Percentiles rank a stretch among this genome's conserved stretches.
These are phyloP conservation scores for Pinus tabuliformis DNA, from an alignment of 75 land plant species.

Conservation along the genomic window DNA sequence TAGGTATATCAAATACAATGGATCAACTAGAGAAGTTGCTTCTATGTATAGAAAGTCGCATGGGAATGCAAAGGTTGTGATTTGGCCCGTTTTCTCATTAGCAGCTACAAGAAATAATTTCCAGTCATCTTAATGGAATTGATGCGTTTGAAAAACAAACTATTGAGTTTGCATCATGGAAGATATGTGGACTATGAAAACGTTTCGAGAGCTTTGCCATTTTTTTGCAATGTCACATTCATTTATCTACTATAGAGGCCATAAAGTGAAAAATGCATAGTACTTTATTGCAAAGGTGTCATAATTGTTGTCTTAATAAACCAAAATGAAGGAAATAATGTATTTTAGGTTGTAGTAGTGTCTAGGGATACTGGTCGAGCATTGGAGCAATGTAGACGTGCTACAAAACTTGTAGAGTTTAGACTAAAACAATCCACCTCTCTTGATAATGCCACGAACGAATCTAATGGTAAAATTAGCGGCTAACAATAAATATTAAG, in stretches of 20 bases:
- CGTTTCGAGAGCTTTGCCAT: background rate
- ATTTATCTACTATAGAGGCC: background rate
- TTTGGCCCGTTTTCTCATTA: conserved; percentile 89
- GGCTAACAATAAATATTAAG: background rate
- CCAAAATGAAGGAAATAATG: background rate
- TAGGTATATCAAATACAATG: conserved; percentile 99
- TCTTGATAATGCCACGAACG: background rate
- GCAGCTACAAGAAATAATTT: conserved; percentile 89
- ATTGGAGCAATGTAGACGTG: conserved; percentile 92
- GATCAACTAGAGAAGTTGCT: conserved; percentile 95
- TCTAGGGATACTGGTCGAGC: conserved; percentile 99
- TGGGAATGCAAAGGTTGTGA: conserved; percentile 93
- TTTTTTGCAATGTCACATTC: background rate
- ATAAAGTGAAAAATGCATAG: too few relatives aligned
- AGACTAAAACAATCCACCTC: conserved; percentile 22
- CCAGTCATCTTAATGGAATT: conserved; percentile 73
- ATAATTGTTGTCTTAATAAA: background rate
- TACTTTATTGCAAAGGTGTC: background rate
- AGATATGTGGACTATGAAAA: conserved; percentile 33
- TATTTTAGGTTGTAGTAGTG: conserved; percentile 86
- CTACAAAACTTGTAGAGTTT: conserved; percentile 84
- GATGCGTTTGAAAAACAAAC: conserved; percentile 96
- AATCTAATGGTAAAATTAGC: background rate
- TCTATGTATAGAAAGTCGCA: conserved; percentile 93
- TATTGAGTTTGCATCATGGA: conserved; percentile 95